Conservation (phyloP, 1,284 basidiomycete genomes). For the Naganishia sp. region DNA sequence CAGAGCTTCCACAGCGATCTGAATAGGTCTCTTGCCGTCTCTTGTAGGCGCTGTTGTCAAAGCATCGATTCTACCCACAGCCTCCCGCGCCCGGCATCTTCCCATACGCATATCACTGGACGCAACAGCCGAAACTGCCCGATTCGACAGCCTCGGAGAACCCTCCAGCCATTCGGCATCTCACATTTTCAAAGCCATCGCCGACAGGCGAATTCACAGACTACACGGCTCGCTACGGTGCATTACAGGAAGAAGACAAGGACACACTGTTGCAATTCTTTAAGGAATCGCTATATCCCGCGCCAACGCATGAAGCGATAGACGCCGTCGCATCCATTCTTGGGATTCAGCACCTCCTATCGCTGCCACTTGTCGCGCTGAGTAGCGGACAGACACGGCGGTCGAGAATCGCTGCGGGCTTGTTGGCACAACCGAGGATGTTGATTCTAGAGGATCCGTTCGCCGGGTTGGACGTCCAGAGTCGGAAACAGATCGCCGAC, state of each 20-base stretch:
- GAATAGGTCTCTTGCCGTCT: slow-evolving; percentile 13
- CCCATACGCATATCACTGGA: slow-evolving; percentile 59
- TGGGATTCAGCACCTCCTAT: slow-evolving; percentile 63
- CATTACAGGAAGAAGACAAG: slow-evolving; percentile 76
- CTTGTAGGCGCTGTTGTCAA: slow-evolving; percentile 65
- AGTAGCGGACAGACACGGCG: slow-evolving; percentile 90
- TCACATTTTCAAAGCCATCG: slow-evolving; percentile 71
- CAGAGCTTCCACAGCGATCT: slow-evolving; percentile 9
- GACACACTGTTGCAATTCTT: slow-evolving; percentile 70
- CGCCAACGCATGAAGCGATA: slow-evolving; percentile 55
- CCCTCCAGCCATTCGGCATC: slow-evolving; percentile 62
- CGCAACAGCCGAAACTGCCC: slow-evolving; percentile 14
- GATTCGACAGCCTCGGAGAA: slow-evolving; percentile 42
- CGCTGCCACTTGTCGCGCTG: slow-evolving; percentile 76
- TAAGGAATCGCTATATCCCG: slow-evolving; percentile 41
- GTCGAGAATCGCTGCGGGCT: slow-evolving; percentile 76
- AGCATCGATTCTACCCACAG: slow-evolving; percentile 65
- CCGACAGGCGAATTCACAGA: slow-evolving; percentile 79
- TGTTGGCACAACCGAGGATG: slow-evolving; percentile 69
- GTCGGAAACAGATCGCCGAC: slow-evolving; percentile 46
- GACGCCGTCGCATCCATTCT: slow-evolving; percentile 56
- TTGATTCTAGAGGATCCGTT: slow-evolving; percentile 80
- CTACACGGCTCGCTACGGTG: slow-evolving; percentile 85
- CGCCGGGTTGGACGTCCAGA: slow-evolving; percentile 49
- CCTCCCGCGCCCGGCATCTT: slow-evolving; percentile 67